Evolutionary conservation across 2,329 filamentous ascomycete species (phyloP).

Genomic region (Purpureocillium lavendulum): DNA sequence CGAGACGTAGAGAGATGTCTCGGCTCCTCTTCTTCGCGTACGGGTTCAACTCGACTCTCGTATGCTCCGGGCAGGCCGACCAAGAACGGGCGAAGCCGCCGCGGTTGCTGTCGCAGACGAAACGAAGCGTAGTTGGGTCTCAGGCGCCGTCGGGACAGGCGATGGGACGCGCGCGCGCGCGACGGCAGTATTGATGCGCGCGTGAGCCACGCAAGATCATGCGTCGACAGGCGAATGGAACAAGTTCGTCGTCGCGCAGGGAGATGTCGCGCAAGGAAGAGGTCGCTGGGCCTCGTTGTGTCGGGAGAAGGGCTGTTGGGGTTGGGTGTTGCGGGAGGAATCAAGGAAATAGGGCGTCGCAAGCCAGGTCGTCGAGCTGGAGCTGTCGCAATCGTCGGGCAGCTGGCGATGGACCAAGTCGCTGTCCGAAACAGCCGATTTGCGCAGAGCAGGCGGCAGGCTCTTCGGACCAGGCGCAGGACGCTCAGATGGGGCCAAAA

Average conservation of each 20-base stretch:
- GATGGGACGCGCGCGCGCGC: not conserved
- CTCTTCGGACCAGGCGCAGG: constrained; percentile 4
- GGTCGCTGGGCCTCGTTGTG: not conserved
- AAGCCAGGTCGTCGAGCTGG: not conserved
- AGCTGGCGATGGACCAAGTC: not conserved
- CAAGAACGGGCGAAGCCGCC: not conserved
- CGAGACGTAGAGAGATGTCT: constrained; percentile 2
- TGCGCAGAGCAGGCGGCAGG: constrained; percentile 1
- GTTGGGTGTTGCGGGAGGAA: no score
- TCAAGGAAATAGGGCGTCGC: constrained; percentile 1
- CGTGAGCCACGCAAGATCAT: not conserved
- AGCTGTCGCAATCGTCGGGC: constrained; percentile 2
- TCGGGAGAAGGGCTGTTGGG: not conserved
- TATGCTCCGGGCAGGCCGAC: not conserved
- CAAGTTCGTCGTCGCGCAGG: not conserved
- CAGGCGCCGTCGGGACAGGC: constrained; percentile 3
- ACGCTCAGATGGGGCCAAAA: constrained; percentile 18
- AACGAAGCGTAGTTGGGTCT: constrained; percentile 1
- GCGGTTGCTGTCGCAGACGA: constrained; percentile 3
- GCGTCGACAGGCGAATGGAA: not conserved
- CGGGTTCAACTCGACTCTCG: not conserved
- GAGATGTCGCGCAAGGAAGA: not conserved
- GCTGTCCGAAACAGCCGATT: constrained; percentile 8
- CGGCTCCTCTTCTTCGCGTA: not conserved
- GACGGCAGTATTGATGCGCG: no score